These are phyloP conservation scores for Penicillium crystallinum DNA, from an alignment of 495 filamentous ascomycete genomes.

Conservation along the genomic window DNA sequence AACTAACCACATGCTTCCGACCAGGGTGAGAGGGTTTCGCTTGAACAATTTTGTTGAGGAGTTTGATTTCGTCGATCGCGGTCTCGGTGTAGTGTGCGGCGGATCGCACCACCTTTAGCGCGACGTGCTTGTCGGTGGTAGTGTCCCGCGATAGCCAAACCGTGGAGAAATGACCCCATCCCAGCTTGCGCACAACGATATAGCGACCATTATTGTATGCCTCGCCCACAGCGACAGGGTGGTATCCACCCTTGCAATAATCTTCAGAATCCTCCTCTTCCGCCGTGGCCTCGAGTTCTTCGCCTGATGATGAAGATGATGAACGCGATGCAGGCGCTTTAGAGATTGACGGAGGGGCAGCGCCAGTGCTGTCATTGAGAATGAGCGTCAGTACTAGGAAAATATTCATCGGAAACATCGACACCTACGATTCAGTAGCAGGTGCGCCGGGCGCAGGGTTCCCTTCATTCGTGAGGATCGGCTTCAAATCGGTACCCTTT, in stretches of 20 bases:
- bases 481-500: conserved; percentile 80
- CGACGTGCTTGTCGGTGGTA: conserved; percentile 86
- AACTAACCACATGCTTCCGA: conserved; percentile 87
- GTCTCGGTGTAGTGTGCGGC: conserved; percentile 98
- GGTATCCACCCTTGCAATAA: conserved; percentile 98
- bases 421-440: conserved; percentile 50
- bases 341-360: conserved; percentile 28
- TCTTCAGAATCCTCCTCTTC: conserved; percentile 99
- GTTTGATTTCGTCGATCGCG: conserved; percentile 97
- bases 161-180: conserved; percentile 98
- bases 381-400: conserved; percentile 4
- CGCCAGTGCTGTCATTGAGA: conserved; percentile 26
- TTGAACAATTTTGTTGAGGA: conserved; percentile 92
- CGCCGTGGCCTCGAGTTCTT: conserved; percentile 85
- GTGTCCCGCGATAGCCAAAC: conserved; percentile 97
- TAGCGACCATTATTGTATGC: conserved; percentile 97
- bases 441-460: conserved; percentile 34
- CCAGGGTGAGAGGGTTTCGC: conserved; percentile 93
- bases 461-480: conserved; percentile 80
- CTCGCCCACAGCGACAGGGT: conserved; percentile 89
- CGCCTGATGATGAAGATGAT: conserved; percentile 76
- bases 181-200: conserved; percentile 91
- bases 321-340: conserved; percentile 58
- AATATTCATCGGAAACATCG: neutral
- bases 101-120: conserved; percentile 94